Evolutionary conservation across 345 rosid species (phyloP).

Genomic region (Noccaea caerulescens): DNA sequence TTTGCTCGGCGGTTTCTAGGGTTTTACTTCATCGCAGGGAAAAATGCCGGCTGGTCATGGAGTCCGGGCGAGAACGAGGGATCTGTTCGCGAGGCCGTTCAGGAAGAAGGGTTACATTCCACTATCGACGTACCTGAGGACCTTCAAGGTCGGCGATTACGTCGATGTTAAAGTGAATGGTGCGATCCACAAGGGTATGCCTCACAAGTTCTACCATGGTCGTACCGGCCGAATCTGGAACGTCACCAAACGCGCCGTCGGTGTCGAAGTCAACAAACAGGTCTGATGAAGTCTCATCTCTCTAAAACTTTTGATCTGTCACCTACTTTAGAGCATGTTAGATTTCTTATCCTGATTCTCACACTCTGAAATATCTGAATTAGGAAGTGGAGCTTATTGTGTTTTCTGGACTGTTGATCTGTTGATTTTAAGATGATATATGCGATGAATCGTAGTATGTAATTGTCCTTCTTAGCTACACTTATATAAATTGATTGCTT

Average conservation of each 20-base stretch:
- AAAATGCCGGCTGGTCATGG: conserved; percentile 79
- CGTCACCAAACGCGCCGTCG: conserved; percentile 84
- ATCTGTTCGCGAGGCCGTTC: conserved; percentile 71
- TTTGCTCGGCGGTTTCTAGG: conserved; percentile 9
- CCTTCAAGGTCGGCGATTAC: conserved; percentile 76
- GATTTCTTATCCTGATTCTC: not conserved
- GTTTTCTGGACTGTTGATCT: not conserved
- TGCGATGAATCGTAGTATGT: not conserved
- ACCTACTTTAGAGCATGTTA: not conserved
- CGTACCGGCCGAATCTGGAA: conserved; percentile 93
- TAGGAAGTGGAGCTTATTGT: not conserved
- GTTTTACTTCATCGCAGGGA: conserved; percentile 16
- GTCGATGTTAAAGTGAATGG: conserved; percentile 85
- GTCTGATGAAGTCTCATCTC: conserved; percentile 32
- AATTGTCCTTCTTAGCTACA: not conserved
- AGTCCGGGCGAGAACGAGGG: conserved; percentile 69
- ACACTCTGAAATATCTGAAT: not conserved
- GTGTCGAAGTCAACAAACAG: conserved; percentile 87
- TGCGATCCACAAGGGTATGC: conserved; percentile 92
- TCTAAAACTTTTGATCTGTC: not conserved
- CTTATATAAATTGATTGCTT: not conserved
- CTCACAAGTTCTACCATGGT: conserved; percentile 88
- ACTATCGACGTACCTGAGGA: conserved; percentile 65
- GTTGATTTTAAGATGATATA: not conserved
- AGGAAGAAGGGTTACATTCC: conserved; percentile 91